Percentiles rank a stretch among this genome's conserved stretches.
phyloP scores from a whole-genome alignment of 2,329 filamentous ascomycete species.

The Pezicula rhizophila region DNA sequence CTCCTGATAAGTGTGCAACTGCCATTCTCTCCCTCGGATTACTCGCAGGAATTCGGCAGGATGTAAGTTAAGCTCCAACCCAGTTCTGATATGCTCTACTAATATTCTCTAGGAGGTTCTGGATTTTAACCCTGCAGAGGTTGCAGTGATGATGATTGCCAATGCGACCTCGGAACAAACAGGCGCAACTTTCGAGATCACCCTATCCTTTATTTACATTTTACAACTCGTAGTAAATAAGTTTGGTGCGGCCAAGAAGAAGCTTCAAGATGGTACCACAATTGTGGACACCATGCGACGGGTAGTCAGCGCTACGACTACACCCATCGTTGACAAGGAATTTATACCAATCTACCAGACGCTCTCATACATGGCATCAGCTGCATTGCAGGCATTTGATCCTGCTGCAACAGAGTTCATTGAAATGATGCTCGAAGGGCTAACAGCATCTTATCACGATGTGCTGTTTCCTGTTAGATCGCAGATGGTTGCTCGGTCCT shows the following conservation, averaged over 20 bases:
- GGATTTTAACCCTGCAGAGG: conserved; percentile 10
- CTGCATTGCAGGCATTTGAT: conserved; percentile 19
- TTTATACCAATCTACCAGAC: conserved; percentile 16
- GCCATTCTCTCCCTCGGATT: conserved; percentile 17
- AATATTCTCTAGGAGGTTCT: conserved; percentile 8
- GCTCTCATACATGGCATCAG: conserved; percentile 22
- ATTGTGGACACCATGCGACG: conserved; percentile 13
- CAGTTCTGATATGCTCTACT: not conserved
- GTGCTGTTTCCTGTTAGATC: not conserved
- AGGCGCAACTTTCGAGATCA: conserved; percentile 9
- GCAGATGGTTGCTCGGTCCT: conserved; percentile 19
- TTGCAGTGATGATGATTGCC: conserved; percentile 18
- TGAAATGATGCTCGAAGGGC: conserved; percentile 17
- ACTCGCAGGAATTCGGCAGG: conserved; percentile 18
- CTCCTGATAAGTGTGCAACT: conserved; percentile 14
- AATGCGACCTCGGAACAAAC: conserved; percentile 12
- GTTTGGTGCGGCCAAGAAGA: conserved; percentile 15
- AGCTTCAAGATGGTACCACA: not conserved
- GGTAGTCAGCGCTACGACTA: conserved; percentile 2
- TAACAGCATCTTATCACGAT: conserved; percentile 1
- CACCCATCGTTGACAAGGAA: conserved; percentile 4
- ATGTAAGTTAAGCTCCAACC: conserved; percentile 10
- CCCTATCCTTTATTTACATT: conserved; percentile 17
- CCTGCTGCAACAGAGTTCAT: conserved; percentile 10
- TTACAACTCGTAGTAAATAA: conserved; percentile 26